phyloP scores from a whole-genome alignment of 2,329 filamentous ascomycete species.

The Xylaria sp. region DNA sequence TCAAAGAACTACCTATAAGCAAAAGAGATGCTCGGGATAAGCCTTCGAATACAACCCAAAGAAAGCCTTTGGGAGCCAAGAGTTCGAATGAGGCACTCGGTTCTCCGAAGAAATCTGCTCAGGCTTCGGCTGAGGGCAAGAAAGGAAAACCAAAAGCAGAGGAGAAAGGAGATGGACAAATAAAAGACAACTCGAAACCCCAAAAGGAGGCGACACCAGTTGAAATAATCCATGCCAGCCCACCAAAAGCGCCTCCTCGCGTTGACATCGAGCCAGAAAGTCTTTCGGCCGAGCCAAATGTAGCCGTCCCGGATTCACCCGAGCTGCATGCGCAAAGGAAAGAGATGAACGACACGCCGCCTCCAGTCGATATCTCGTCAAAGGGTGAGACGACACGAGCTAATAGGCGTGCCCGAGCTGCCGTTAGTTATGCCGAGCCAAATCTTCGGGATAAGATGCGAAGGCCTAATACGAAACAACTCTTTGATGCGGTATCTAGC shows the following conservation, averaged over 20 bases:
- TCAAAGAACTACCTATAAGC: slow-evolving; percentile 59
- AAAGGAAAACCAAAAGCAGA: slow-evolving; percentile 55
- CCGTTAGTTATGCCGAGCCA: slow-evolving; percentile 84
- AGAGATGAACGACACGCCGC: slow-evolving; percentile 65
- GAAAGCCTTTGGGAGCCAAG: slow-evolving; percentile 66
- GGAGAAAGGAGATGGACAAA: slow-evolving; percentile 39
- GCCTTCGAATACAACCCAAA: slow-evolving; percentile 44
- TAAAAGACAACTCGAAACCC: slow-evolving; percentile 36
- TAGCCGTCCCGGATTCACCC: slow-evolving; percentile 62
- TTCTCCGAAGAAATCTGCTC: slow-evolving; percentile 66
- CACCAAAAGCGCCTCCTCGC: slow-evolving; percentile 37
- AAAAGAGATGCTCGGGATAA: slow-evolving; percentile 56
- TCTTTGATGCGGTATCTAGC: slow-evolving; percentile 78
- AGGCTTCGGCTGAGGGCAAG: slow-evolving; percentile 52
- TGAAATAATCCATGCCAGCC: slow-evolving; percentile 45
- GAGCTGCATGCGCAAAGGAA: slow-evolving; percentile 53
- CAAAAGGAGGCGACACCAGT: slow-evolving; percentile 45
- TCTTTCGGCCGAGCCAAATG: slow-evolving; percentile 54
- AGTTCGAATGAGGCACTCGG: slow-evolving; percentile 69
- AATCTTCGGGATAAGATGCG: slow-evolving; percentile 87
- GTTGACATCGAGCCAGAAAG: slow-evolving; percentile 48
- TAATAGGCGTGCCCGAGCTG: slow-evolving; percentile 72
- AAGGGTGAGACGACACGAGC: slow-evolving; percentile 69
- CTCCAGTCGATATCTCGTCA: slow-evolving; percentile 66
- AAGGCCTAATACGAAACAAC: slow-evolving; percentile 75